Evolutionary conservation across 164 flowering plant species (phyloP), one percentile per base, ranked within the genome.

Genomic region (Nymphaea thermarum): DNA sequence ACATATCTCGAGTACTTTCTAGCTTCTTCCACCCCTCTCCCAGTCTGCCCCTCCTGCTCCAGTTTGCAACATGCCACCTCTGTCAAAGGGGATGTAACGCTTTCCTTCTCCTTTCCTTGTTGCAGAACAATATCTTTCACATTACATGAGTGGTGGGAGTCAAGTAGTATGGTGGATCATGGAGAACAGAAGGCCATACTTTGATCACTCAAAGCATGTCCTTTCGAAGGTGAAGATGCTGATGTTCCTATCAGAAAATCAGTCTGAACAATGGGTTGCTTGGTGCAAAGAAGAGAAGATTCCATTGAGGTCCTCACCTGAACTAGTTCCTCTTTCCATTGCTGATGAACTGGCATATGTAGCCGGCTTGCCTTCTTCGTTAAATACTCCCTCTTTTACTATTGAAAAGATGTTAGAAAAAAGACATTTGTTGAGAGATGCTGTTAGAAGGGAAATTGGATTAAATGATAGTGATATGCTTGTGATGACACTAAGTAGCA

Each of bases 81-180:
- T 25, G 36, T 25, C 36, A 25, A 25, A 25, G 36, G 36, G 36
- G 36, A 25, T 25, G 36, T 25, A 25, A 25, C 36, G 36, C 36
- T 25, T 25, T 25, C 36, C 36, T 12, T 14, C 36, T 68, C 6
- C 5, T 60, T 63, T 11, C 66, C 76, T 66, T 73, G 43, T 70
- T 81, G 71, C 93, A 95, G 99, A 92, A 67, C 83, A 86, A 80
- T 95, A 95, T 74, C 79, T 84, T 65, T 80, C 75, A 17, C 87
- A 75, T 70, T 85, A 76, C 73, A 76, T 87, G 18, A 85, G 90
- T 71, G 92, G 94, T 64, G 86, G 88, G 62, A 83, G 81, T 79
- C 96, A 92, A 75, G 80, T 92, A 73, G 86, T 80, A 67, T 95
- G 99, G 99, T 95, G 99, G 99, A 92, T 95, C 72, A 92, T 95